Percentiles rank a stretch among this genome's conserved stretches.
These are phyloP conservation scores for Colletotrichum phormii DNA, from an alignment of 2,329 filamentous ascomycete species.

Conservation along the genomic window DNA sequence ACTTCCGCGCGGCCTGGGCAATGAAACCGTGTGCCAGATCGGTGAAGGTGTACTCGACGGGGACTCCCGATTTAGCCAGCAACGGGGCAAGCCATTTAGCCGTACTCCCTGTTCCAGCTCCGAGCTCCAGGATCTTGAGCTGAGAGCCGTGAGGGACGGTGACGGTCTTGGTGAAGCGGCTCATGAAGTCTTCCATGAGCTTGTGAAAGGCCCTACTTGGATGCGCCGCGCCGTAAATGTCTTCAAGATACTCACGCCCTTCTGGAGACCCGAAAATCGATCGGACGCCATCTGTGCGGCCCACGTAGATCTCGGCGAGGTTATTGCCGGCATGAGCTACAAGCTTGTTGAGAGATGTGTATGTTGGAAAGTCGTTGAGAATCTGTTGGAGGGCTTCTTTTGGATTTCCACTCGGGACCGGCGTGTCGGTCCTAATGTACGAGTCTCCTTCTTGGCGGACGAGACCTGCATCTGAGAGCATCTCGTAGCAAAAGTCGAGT, in stretches of 20 bases:
- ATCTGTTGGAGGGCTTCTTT: not conserved
- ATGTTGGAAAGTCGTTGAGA: slow-evolving; percentile 7
- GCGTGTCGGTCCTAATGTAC: not conserved
- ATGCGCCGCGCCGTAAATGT: slow-evolving; percentile 19
- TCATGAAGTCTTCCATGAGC: slow-evolving; percentile 18
- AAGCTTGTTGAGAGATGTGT: slow-evolving; percentile 11
- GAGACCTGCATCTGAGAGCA: slow-evolving; percentile 6
- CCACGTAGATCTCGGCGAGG: slow-evolving; percentile 15
- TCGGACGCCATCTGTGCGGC: slow-evolving; percentile 13
- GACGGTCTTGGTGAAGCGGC: not conserved
- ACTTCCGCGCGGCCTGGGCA: slow-evolving; percentile 41
- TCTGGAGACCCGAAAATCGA: slow-evolving; percentile 20
- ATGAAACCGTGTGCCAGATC: slow-evolving; percentile 50
- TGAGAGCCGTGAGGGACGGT: not conserved
- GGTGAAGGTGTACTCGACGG: slow-evolving; percentile 53
- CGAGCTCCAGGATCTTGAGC: slow-evolving; percentile 13
- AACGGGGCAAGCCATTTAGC: slow-evolving; percentile 38
- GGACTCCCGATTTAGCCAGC: slow-evolving; percentile 42
- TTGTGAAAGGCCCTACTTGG: slow-evolving; percentile 29
- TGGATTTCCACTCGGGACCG: not conserved
- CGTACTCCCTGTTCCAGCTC: slow-evolving; percentile 16
- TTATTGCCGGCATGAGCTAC: slow-evolving; percentile 9
- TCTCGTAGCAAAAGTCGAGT: slow-evolving; percentile 18
- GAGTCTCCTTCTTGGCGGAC: slow-evolving; percentile 2
- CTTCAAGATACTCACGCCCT: slow-evolving; percentile 23